phyloP scores from a whole-genome alignment of 2,329 filamentous ascomycete genomes.

The Apiospora pterosperma region DNA sequence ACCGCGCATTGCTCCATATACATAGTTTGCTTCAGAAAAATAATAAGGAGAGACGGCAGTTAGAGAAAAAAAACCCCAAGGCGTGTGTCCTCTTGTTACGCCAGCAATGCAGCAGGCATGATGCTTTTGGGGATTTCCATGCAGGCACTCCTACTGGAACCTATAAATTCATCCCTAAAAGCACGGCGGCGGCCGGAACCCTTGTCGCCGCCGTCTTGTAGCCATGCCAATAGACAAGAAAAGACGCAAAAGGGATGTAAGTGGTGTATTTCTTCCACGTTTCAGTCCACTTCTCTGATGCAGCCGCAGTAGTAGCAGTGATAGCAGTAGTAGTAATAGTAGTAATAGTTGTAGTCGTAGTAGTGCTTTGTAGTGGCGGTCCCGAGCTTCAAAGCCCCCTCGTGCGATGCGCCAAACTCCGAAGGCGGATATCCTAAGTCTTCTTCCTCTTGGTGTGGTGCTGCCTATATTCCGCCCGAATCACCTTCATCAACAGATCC shows the following conservation, averaged over 20 bases:
- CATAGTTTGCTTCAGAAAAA: background rate
- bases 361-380: background rate
- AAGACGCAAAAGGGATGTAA: background rate
- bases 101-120: background rate
- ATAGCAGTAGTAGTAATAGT: background rate
- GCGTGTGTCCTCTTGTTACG: background rate
- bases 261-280: background rate
- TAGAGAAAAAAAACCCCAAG: background rate
- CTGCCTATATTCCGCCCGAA: conserved; percentile 80
- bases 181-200: background rate
- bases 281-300: background rate
- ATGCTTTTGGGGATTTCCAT: background rate
- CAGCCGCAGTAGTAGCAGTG: background rate
- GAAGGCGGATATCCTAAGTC: conserved; percentile 23
- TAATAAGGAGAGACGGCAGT: background rate
- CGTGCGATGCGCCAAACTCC: conserved; percentile 6
- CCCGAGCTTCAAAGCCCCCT: background rate
- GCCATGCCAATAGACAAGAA: background rate
- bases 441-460: conserved; percentile 46
- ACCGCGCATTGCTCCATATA: background rate
- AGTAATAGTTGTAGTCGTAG: background rate
- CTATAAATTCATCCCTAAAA: background rate
- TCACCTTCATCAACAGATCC: conserved; percentile 87
- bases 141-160: background rate
- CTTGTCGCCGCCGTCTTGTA: background rate